These are phyloP conservation scores for Solanum etuberosum DNA, from an alignment of 257 asterid species.

Conservation along the genomic window DNA sequence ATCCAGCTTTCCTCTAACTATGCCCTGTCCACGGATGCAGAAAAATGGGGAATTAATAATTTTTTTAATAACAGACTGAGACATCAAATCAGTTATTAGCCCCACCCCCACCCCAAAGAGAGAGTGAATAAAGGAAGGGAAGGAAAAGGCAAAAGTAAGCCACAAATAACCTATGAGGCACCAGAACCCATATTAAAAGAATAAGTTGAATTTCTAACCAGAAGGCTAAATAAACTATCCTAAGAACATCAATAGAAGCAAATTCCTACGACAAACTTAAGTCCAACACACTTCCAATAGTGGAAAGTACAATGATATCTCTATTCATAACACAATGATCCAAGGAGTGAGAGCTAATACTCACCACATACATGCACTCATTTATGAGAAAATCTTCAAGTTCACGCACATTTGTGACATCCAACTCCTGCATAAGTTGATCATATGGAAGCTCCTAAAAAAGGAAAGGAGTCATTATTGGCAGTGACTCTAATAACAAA, in stretches of 20 bases:
- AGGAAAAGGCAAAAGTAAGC: neutral
- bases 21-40: conserved; percentile 50
- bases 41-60: neutral
- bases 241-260: neutral
- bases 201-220: neutral
- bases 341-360: conserved; percentile 12
- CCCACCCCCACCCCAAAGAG: neutral
- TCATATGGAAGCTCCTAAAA: conserved; percentile 82
- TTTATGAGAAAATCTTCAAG: conserved; percentile 97
- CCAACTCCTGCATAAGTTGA: conserved; percentile 80
- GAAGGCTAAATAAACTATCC: neutral
- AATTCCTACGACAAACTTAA: neutral
- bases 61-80: neutral
- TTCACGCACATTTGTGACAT: conserved; percentile 84
- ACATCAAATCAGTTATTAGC: neutral
- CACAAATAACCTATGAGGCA: neutral
- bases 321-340: neutral
- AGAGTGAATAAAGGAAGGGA: neutral
- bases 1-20: conserved; percentile 95
- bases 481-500: neutral
- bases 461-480: neutral
- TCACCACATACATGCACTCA: conserved; percentile 97
- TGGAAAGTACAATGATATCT: neutral
- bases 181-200: neutral
- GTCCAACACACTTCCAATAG: neutral